phyloP scores from a whole-genome alignment of 1,284 basidiomycete species.

The Anthracocystis panici-leucophaei region DNA sequence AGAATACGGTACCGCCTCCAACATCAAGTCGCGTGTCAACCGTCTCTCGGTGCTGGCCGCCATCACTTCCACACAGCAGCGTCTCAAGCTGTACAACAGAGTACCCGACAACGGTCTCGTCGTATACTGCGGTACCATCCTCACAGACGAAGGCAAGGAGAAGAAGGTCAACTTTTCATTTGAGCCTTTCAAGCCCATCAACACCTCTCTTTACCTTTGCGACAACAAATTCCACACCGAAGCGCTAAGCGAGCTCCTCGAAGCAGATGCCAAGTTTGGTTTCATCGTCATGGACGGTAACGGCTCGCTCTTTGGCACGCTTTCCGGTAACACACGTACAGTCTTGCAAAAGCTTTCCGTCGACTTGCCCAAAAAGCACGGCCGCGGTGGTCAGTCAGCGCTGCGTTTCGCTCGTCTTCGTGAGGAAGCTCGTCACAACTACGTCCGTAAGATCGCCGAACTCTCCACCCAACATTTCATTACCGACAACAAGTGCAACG shows the following conservation, averaged over 20 bases:
- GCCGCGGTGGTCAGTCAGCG: constrained; percentile 99
- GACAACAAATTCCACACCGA: constrained; percentile 99
- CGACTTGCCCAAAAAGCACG: constrained; percentile 99
- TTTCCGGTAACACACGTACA: constrained; percentile 96
- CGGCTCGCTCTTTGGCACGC: constrained; percentile 93
- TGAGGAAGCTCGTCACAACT: constrained; percentile 99
- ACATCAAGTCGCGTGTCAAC: constrained; percentile 99
- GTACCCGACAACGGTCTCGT: constrained; percentile 97
- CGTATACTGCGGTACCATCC: constrained; percentile 89
- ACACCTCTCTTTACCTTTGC: constrained; percentile 94
- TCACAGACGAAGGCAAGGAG: constrained; percentile 96
- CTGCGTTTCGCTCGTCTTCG: constrained; percentile 99
- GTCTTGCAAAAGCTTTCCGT: constrained; percentile 98
- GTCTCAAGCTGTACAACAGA: constrained; percentile 88
- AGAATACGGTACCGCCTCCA: constrained; percentile 86
- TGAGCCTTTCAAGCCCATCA: constrained; percentile 92
- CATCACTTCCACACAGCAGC: constrained; percentile 98
- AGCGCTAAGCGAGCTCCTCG: constrained; percentile 93
- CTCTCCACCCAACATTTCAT: constrained; percentile 97
- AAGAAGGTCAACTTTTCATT: constrained; percentile 92
- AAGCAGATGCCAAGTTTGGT: constrained; percentile 96
- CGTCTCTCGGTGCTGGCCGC: constrained; percentile 95
- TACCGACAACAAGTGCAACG: constrained; percentile 97
- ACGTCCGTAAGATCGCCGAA: constrained; percentile 98
- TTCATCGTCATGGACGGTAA: constrained; percentile 99